These are phyloP conservation scores for Amanita bisporigera DNA, from an alignment of 1,284 basidiomycete genomes.

Conservation along the genomic window DNA sequence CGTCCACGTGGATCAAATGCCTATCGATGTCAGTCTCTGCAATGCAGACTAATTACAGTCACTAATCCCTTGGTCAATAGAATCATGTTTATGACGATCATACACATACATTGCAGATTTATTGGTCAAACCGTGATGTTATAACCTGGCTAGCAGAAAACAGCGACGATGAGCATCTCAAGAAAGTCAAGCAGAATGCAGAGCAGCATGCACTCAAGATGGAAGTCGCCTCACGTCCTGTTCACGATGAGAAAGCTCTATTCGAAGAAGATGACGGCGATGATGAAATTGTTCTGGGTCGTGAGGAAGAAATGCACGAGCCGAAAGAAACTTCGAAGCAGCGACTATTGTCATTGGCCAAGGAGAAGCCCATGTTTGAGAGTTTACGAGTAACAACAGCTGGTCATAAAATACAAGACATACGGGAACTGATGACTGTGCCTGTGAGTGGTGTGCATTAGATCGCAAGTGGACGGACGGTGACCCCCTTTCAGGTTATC, in stretches of 20 bases:
- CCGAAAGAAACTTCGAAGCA: constrained; percentile 73
- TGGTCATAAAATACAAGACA: constrained; percentile 93
- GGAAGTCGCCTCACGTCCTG: constrained; percentile 80
- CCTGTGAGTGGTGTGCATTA: constrained; percentile 62
- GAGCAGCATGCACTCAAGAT: constrained; percentile 86
- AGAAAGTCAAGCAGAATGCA: constrained; percentile 88
- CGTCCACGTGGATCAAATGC: constrained; percentile 99
- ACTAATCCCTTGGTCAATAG: constrained; percentile 45
- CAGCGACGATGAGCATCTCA: constrained; percentile 92
- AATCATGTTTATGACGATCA: constrained; percentile 97
- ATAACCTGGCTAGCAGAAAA: constrained; percentile 94
- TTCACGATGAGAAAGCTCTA: constrained; percentile 85
- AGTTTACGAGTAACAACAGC: constrained; percentile 71
- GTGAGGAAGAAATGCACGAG: constrained; percentile 52
- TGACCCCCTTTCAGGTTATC: constrained; percentile 66
- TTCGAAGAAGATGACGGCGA: constrained; percentile 85
- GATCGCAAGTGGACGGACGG: constrained; percentile 11
- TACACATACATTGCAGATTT: constrained; percentile 85
- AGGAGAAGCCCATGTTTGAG: constrained; percentile 77
- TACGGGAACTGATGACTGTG: constrained; percentile 87
- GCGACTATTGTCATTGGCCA: constrained; percentile 75
- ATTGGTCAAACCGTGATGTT: constrained; percentile 92
- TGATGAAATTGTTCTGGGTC: constrained; percentile 81
- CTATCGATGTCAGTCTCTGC: constrained; percentile 76
- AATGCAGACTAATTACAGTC: neutral